Evolutionary conservation across 495 filamentous ascomycete species (phyloP), one percentile per base, ranked within the genome.

Genomic region (Penicillium ochrochloron): DNA sequence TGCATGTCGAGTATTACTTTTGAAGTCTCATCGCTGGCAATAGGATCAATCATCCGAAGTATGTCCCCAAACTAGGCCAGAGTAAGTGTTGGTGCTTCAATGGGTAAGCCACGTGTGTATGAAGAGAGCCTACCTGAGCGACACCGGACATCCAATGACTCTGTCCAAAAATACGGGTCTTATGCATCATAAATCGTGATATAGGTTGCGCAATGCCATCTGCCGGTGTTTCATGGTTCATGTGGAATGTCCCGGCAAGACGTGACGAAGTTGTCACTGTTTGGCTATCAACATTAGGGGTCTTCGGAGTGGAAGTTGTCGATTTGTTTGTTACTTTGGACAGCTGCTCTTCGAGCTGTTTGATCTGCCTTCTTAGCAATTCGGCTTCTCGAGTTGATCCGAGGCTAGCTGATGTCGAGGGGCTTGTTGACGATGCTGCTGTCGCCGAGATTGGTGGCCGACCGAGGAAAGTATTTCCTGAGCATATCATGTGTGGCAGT

Each of bases 121-220:
- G 15, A 9, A 3, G 29, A 19, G 44, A 50, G 73, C 76, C 59
- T 76, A 85, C 84, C 52, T 80, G 53, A 19, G 66, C 53, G 12
- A 78, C 61, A 0, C 74, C 76, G 62, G 76, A 81, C 62, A 84
- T 80, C 85, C 83, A 84, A 65, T 85, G 84, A 57, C 82, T 86
- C 57, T 83, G 84, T 0, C 85, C 86, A 66, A 86, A 84, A 5
- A 83, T 48, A 0, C 85, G 78, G 0, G 75, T 77, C 70, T 87
- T 87, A 63, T 86, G 83, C n/a, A 76, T 75, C 37, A 86, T 75
- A 27, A 76, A 74, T 4, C 76, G 74, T 25, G 61, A 67, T 2
- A 83, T 75, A 0, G 68, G 59, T 15, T 70, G 67, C 23, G 61
- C 35, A 21, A 74, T 67, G 31, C 71, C 71, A 33, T 63, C 62